A percentile compares a stretch with the other conserved stretches of the same genome.
phyloP scores from a whole-genome alignment of 2,329 filamentous ascomycete genomes.

The Geosmithia putterillii region DNA sequence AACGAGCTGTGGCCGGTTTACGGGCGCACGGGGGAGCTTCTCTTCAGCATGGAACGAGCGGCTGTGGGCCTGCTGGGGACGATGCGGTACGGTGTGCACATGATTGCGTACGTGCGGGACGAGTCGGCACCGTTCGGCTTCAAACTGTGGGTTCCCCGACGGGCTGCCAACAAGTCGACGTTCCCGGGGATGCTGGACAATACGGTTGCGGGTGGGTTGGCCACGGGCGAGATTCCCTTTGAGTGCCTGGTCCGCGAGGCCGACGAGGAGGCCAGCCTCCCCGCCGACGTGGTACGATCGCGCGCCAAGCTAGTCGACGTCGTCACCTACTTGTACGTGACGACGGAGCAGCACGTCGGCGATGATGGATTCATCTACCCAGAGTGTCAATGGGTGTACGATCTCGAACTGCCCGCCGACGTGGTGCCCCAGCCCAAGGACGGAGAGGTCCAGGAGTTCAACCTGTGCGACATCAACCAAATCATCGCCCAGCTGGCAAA shows the following conservation, averaged over 20 bases:
- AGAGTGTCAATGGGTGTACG: constrained; percentile 85
- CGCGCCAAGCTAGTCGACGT: constrained; percentile 49
- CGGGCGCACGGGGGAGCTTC: constrained; percentile 43
- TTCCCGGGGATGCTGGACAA: constrained; percentile 93
- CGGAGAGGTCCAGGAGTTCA: constrained; percentile 79
- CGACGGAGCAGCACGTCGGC: constrained; percentile 63
- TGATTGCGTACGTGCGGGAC: constrained; percentile 57
- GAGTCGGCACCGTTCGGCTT: constrained; percentile 36
- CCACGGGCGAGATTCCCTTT: constrained; percentile 66
- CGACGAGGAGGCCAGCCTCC: constrained; percentile 76
- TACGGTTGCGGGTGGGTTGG: constrained; percentile 70
- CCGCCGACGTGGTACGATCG: constrained; percentile 53
- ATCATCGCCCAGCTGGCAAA: constrained; percentile 55
- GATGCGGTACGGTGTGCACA: constrained; percentile 68
- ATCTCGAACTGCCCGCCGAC: constrained; percentile 62
- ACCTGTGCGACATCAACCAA: constrained; percentile 65
- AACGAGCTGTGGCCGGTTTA: constrained; percentile 74
- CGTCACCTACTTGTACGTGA: constrained; percentile 76
- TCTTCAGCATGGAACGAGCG: constrained; percentile 68
- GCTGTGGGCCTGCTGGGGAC: constrained; percentile 65
- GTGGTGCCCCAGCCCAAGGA: constrained; percentile 68
- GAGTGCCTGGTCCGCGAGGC: constrained; percentile 78
- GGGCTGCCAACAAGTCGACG: constrained; percentile 68
- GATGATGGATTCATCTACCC: constrained; percentile 77
- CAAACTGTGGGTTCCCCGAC: constrained; percentile 73